Evolutionary conservation across 768 basidiomycete genomes (phyloP).

Genomic region (Tubosaeta sp.): DNA sequence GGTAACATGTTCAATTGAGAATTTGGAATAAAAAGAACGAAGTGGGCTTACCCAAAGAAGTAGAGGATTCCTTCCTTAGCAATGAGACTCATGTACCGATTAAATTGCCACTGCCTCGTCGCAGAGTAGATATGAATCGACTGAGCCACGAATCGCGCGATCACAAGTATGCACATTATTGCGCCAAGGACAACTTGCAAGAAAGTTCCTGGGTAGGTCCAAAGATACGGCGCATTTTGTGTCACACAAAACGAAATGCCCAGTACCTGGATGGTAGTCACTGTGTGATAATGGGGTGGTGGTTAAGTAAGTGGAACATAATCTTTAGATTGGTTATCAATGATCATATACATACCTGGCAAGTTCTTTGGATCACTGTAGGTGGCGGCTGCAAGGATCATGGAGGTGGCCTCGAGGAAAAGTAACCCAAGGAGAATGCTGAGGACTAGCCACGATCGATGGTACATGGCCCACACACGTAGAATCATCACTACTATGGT

Average conservation of each 20-base stretch:
- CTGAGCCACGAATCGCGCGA: constrained; percentile 1
- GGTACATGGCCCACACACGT: constrained; percentile 12
- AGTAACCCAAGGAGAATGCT: background rate
- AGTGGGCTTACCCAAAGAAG: constrained; percentile 8
- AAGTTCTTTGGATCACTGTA: background rate
- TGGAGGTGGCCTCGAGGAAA: background rate
- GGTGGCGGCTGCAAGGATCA: background rate
- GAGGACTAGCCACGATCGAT: constrained; percentile 5
- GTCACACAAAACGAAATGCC: background rate
- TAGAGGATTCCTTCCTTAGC: constrained; percentile 7
- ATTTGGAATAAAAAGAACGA: too few relatives aligned
- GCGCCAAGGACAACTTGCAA: background rate
- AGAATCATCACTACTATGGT: constrained; percentile 3
- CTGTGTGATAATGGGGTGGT: background rate
- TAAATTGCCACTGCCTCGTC: constrained; percentile 3
- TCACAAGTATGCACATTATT: background rate
- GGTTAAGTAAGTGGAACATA: too few relatives aligned
- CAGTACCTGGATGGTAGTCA: background rate
- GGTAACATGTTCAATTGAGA: too few relatives aligned
- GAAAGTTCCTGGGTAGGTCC: background rate
- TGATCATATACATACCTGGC: background rate
- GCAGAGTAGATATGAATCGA: background rate
- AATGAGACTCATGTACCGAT: constrained; percentile 6
- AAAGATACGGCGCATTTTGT: background rate
- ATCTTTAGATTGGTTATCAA: background rate